Evolutionary conservation across 345 rosid species (phyloP).

Genomic region (Eucalyptus fibrosa): DNA sequence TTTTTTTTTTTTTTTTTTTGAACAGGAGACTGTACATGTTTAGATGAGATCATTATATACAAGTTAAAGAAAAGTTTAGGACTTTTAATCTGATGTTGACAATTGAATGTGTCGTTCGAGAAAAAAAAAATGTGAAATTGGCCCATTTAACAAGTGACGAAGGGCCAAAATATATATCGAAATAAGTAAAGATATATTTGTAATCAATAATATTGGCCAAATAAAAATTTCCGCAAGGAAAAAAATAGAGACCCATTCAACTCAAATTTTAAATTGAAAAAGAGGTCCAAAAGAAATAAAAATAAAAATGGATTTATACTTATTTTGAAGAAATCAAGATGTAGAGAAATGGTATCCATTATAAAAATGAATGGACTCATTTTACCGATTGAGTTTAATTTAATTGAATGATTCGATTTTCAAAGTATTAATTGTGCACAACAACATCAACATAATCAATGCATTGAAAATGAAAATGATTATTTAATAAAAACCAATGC

Average conservation of each 20-base stretch:
- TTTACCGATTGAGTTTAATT: neutral
- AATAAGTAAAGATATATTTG: neutral
- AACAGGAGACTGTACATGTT: neutral
- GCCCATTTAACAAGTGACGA: neutral
- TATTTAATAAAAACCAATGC: neutral
- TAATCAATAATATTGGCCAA: neutral
- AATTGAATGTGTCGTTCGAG: neutral
- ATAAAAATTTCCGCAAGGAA: neutral
- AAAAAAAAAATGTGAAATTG: neutral
- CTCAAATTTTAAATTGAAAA: neutral
- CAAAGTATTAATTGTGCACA: neutral
- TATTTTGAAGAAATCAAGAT: neutral
- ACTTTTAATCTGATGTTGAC: neutral
- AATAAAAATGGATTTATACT: neutral
- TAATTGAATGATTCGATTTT: neutral
- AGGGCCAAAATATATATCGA: neutral
- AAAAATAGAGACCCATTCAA: neutral
- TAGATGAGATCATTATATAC: neutral
- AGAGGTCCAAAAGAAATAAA: neutral
- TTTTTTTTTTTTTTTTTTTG: too few relatives aligned
- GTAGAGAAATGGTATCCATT: neutral
- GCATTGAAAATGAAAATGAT: neutral
- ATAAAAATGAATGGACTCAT: neutral
- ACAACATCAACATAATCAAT: neutral
- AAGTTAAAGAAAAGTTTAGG: neutral